Base-by-base conservation (phyloP, 2,329 filamentous ascomycete genomes). In the Apiospora malaysiana region DNA sequence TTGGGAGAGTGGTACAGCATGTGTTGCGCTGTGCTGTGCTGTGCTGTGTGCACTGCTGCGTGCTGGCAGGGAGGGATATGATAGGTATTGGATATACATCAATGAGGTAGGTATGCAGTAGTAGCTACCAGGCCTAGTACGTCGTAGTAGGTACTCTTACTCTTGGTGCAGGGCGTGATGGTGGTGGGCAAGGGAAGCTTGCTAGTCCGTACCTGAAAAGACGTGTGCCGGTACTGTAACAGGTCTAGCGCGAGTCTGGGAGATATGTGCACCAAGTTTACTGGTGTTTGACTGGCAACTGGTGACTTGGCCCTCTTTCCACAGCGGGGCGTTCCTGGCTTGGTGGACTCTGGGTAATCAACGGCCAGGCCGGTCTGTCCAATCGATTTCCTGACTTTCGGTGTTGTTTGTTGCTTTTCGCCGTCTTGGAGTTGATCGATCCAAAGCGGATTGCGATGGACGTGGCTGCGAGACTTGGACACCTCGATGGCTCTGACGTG, bases 181-280 rank as follows among this genome's bases (percentile, higher is more conserved):
- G 46, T 49, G 47, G 49, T 56, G 49, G 49, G 27, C 49, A 59
- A 59, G 51, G 51, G 51, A 59, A 59, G 51, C 51, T 59, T 27
- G 51, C 51, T 59, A 59, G 51, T 59, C 51, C 51, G 51, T 59
- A 59, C 51, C 51, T 59, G 51, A 21, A 59, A 59, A 32, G 51
- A 59, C 51, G 51, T 59, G 51, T 59, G 16, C 51, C 37, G 51
- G 51, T 16, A 10, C 51, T 27, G 51, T 59, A 59, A 59, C 27
- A 59, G 51, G 51, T 16, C 51, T 59, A 59, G 51, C 16, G 51
- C 27, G 25, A 32, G 51, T 59, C 51, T 37, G 51, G 27, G 25
- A 59, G 51, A 63, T n/a, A 63, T 63, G 56, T 63, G 56, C 56
- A 63, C 56, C 6, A 32, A 63, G 18, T 40, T 63, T 63, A 63